Conservation (phyloP, 495 filamentous ascomycete species). For the Cenococcum geophilum region DNA sequence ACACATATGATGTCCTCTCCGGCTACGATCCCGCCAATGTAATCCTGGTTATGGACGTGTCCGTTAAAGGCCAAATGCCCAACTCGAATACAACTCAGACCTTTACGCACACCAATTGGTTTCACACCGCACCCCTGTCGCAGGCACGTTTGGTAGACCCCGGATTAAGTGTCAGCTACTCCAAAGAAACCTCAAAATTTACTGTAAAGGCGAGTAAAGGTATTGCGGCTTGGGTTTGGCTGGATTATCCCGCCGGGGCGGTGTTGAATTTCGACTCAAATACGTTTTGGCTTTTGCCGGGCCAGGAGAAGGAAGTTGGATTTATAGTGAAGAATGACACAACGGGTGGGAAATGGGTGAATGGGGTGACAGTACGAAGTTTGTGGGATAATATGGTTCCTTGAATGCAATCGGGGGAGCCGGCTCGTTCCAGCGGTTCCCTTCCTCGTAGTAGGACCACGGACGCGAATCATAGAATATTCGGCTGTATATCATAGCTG, state of each 20-base stretch:
- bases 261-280: constrained; percentile 59
- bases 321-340: constrained; percentile 48
- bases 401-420: no score
- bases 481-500: not conserved
- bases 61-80: constrained; percentile 48
- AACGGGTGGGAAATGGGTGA: constrained; percentile 46
- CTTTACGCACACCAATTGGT: constrained; percentile 53
- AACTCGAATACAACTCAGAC: constrained; percentile 46
- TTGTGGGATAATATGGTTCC: constrained; percentile 57
- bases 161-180: constrained; percentile 44
- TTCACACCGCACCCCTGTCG: constrained; percentile 49
- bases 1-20: constrained; percentile 35
- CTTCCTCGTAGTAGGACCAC: no score
- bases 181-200: constrained; percentile 42
- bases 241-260: constrained; percentile 53
- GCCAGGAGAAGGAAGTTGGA: constrained; percentile 47
- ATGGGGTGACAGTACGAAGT: constrained; percentile 53
- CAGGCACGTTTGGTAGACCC: constrained; percentile 54
- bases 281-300: constrained; percentile 51
- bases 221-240: constrained; percentile 62
- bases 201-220: constrained; percentile 53
- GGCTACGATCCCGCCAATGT: constrained; percentile 42
- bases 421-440: no score
- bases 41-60: constrained; percentile 52
- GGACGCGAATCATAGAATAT: no score